These are phyloP conservation scores for Hyaloscypha variabilis DNA, from an alignment of 495 filamentous ascomycete genomes.

Conservation along the genomic window DNA sequence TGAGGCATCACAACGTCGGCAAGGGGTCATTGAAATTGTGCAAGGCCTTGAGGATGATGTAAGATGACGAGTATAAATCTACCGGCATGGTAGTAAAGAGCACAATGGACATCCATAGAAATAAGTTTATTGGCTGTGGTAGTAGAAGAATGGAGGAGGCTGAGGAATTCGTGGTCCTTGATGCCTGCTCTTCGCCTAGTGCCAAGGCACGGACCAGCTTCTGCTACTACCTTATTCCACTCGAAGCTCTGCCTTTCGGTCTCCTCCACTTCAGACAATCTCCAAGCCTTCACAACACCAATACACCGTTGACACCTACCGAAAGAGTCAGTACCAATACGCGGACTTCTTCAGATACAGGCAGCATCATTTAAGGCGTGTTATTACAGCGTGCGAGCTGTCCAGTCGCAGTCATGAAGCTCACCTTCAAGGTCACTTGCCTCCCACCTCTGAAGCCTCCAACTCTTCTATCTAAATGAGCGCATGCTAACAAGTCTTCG, in stretches of 20 bases:
- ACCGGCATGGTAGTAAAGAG: not conserved
- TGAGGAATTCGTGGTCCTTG: constrained; percentile 11
- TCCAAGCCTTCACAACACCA: not conserved
- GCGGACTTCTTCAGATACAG: not conserved
- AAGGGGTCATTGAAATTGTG: not conserved
- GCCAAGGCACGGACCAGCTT: not conserved
- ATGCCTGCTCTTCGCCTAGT: constrained; percentile 6
- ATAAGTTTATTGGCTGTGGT: not conserved
- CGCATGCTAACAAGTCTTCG: constrained; percentile 35
- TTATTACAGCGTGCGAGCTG: constrained; percentile 15
- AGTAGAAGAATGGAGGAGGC: constrained; percentile 5
- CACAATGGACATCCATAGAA: not conserved
- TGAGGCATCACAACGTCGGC: not conserved
- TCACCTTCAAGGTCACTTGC: constrained; percentile 75
- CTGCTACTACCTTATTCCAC: not conserved
- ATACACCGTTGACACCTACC: not conserved
- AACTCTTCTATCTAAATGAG: constrained; percentile 16
- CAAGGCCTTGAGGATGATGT: not conserved
- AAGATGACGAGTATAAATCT: not conserved
- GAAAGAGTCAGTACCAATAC: not conserved
- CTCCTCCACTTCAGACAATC: not conserved
- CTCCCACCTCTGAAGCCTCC: constrained; percentile 6
- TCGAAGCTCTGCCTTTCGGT: constrained; percentile 4
- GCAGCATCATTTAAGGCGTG: not conserved
- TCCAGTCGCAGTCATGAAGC: constrained; percentile 60